Evolutionary conservation across 2,329 filamentous ascomycete genomes (phyloP), one percentile per base, ranked within the genome.

Genomic region (Cytospora piceae): DNA sequence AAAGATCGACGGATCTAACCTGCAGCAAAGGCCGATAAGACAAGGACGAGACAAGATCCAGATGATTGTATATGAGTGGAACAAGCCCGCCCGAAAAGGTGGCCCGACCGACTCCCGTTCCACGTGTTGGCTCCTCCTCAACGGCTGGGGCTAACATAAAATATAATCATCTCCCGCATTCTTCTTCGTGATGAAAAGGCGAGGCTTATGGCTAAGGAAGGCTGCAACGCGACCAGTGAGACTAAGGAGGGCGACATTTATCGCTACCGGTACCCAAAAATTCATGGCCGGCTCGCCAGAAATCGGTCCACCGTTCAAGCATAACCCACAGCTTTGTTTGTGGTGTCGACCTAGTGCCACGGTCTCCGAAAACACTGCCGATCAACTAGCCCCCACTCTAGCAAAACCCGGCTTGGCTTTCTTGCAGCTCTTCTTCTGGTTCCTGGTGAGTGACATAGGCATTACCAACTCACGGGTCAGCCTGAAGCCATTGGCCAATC

Each of bases 331-430:
- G 46, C 46, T 42, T 22, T 9, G 42, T 42, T 22, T 9, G 42
- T 20, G 7, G 4, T 20, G 46, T 8, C 46, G 46, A 49, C 46
- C 46, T 52, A 27, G 22, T 52, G 29, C 34, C 55, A 64, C 63
- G 63, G 63, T 39, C 32, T 52, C 63, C 63, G 63, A 24, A 64
- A 64, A 56, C 56, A 22, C 24, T 34, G 61, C 53, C n/a, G 39
- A 39, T 58, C 37, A 15, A 31, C 24, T 24, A 27, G 27, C n/a
- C n/a, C n/a, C 42, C 42, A 24, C 42, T 49, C 8, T 49, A 49
- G 42, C n/a, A 49, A 49, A 49, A 14, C 42, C 42, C 42, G 42
- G 42, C n/a, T 22, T 22, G 42, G 42, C n/a, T 22, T 22, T 12
- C 9, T 49, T 22, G 42, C 42, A 12, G 42, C 24, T 22, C 8